Base-by-base conservation (phyloP, 2,329 filamentous ascomycete genomes). In the Verticillium dahliae region DNA sequence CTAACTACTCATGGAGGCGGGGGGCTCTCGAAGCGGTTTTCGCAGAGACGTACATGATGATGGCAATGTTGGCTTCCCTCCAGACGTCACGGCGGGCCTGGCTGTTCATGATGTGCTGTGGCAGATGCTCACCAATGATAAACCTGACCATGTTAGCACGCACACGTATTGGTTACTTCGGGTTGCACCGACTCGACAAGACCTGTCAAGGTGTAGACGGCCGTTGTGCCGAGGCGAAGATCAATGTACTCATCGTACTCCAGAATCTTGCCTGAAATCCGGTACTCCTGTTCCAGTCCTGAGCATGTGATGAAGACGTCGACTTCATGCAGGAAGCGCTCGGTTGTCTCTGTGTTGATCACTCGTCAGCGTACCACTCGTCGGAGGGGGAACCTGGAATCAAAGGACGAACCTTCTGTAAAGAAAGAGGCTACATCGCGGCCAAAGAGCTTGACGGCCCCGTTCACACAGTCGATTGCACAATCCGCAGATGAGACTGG, bases 211-310 rank as follows among this genome's bases (percentile, higher is more conserved):
- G 65, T 62, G 31, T 65, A 65, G 31, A 67, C 69, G 6, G 59
- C 72, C 3, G 69, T 59, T 13, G 72, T 74, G 11, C 67, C 67
- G 6, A 69, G 57, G 2, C 72, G 69, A 22, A 74, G 45, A 7
- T 61, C 60, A 62, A 72, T 71, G 64, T 74, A 74, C 1, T 65
- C 65, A 13, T 69, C 66, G 37, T 69, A 71, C 50, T 64, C 57
- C 0, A 71, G 72, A 3, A 74, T 60, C 1, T 27, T 54, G 13
- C 63, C 61, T 13, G 63, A 60, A 6, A 74, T 62, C 1, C 70
- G 67, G 13, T 72, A 60, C 11, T 52, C 31, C 61, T 74, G 72
- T 60, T 74, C 72, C 18, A 61, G 54, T 6, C 63, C 67, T 18
- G 72, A 74, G 15, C 64, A 68, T 4, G 58, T 35, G 27, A 72